phyloP scores from a whole-genome alignment of 2,329 filamentous ascomycete genomes.

The Colletotrichum euphorbiae region DNA sequence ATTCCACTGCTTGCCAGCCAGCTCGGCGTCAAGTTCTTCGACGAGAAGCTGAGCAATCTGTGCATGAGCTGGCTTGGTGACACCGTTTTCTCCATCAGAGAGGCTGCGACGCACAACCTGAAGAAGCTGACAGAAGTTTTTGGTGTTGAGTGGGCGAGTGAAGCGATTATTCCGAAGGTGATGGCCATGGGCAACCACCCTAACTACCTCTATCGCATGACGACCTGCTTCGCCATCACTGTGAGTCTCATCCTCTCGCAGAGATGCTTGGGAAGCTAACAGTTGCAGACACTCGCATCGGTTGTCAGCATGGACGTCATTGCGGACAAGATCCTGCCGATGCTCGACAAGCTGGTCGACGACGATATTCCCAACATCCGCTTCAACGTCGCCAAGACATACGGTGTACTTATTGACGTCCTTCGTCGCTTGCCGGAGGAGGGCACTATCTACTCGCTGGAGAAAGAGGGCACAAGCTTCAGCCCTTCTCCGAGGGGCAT shows the following conservation, averaged over 20 bases:
- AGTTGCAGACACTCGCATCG: constrained; percentile 83
- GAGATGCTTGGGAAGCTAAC: constrained; percentile 43
- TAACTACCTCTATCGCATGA: constrained; percentile 99
- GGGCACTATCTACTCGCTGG: constrained; percentile 85
- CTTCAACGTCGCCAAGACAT: constrained; percentile 99
- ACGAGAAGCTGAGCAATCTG: constrained; percentile 93
- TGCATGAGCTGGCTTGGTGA: constrained; percentile 99
- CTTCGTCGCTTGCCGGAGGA: constrained; percentile 90
- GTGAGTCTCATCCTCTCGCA: constrained; percentile 68
- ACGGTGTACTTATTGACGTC: constrained; percentile 89
- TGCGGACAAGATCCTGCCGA: constrained; percentile 91
- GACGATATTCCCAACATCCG: constrained; percentile 99
- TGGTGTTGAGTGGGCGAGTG: constrained; percentile 96
- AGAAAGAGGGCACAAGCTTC: constrained; percentile 77
- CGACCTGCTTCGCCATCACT: constrained; percentile 98
- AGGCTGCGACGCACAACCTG: constrained; percentile 95
- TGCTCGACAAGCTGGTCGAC: constrained; percentile 91
- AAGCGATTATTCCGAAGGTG: constrained; percentile 97
- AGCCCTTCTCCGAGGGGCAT: constrained; percentile 77
- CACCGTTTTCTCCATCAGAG: constrained; percentile 97
- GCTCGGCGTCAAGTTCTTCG: constrained; percentile 96
- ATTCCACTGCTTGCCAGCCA: constrained; percentile 96
- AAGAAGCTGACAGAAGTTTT: constrained; percentile 99
- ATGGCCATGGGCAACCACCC: constrained; percentile 98
- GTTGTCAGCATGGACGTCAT: constrained; percentile 96